Conservation (phyloP, 2,329 filamentous ascomycete genomes). For the Alternaria metachromatica region DNA sequence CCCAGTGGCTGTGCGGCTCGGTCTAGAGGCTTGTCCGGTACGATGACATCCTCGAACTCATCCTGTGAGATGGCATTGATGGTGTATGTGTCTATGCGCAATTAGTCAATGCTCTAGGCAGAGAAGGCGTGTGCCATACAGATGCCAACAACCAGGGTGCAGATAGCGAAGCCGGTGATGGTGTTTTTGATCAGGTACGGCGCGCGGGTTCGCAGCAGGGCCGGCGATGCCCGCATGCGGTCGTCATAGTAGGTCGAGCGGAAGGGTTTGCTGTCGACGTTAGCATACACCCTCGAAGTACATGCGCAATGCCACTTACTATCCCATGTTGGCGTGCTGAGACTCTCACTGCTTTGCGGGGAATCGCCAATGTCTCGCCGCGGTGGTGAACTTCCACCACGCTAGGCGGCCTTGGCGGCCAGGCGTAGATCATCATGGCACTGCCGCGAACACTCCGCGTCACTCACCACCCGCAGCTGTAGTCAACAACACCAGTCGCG, state of each 20-base stretch:
- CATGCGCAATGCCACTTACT: constrained; percentile 31
- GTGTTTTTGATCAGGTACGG: constrained; percentile 93
- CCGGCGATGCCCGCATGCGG: constrained; percentile 81
- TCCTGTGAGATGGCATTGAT: constrained; percentile 91
- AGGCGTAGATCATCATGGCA: constrained; percentile 17
- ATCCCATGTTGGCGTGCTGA: constrained; percentile 41
- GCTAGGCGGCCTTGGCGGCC: constrained; percentile 20
- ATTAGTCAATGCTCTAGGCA: constrained; percentile 15
- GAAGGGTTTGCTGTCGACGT: constrained; percentile 52
- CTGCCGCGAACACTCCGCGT: constrained; percentile 10
- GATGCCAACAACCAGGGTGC: constrained; percentile 78
- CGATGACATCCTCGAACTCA: constrained; percentile 93
- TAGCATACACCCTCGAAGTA: constrained; percentile 4
- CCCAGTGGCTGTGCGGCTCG: constrained; percentile 43
- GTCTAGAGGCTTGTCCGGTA: constrained; percentile 74
- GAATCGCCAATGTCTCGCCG: constrained; percentile 20
- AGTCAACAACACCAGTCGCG: constrained; percentile 29
- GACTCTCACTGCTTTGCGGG: constrained; percentile 26
- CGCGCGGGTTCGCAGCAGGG: constrained; percentile 87
- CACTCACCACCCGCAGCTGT: constrained; percentile 18
- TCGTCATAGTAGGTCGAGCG: constrained; percentile 90
- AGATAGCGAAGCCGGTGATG: constrained; percentile 76
- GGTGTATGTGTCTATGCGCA: constrained; percentile 67
- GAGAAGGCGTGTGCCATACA: constrained; percentile 62
- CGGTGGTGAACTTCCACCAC: constrained; percentile 28